Evolutionary conservation across 305 asterid species (phyloP).

Genomic region (Plantago coronopus): DNA sequence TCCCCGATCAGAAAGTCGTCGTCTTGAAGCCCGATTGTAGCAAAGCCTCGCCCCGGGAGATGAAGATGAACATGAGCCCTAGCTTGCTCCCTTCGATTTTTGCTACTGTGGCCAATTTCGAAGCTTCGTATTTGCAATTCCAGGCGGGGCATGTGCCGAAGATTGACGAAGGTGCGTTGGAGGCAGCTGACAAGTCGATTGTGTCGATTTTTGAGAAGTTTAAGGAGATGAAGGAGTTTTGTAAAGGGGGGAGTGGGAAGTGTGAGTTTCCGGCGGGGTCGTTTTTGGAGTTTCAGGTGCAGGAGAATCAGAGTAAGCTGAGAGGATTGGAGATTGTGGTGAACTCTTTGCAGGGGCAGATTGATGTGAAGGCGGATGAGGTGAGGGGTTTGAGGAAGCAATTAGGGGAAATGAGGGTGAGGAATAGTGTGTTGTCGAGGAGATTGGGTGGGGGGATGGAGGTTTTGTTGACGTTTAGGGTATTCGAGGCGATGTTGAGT

Average conservation of each 20-base stretch:
- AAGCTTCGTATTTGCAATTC: slow-evolving; percentile 78
- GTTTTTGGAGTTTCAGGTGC: slow-evolving; percentile 75
- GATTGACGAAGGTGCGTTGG: slow-evolving; percentile 52
- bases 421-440: slow-evolving; percentile 37
- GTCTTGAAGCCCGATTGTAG: slow-evolving; percentile 70
- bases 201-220: slow-evolving; percentile 67
- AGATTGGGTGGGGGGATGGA: slow-evolving; percentile 45
- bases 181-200: slow-evolving; percentile 58
- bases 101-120: slow-evolving; percentile 70
- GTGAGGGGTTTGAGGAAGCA: slow-evolving; percentile 54
- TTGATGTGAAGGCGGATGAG: slow-evolving; percentile 77
- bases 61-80: slow-evolving; percentile 31
- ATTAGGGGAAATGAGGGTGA: slow-evolving; percentile 38
- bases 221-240: slow-evolving; percentile 55
- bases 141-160: slow-evolving; percentile 89
- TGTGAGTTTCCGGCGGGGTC: slow-evolving; percentile 54
- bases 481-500: slow-evolving; percentile 69
- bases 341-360: slow-evolving; percentile 65
- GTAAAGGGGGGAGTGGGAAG: slow-evolving; percentile 27
- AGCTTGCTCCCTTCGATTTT: slow-evolving; percentile 59
- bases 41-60: slow-evolving; percentile 15
- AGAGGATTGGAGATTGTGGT: slow-evolving; percentile 80
- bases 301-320: slow-evolving; percentile 98
- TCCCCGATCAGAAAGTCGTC: slow-evolving; percentile 81
- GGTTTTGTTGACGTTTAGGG: slow-evolving; percentile 61